phyloP scores from a whole-genome alignment of 148 eudicot genomes.

The Hydrangea macrophylla region DNA sequence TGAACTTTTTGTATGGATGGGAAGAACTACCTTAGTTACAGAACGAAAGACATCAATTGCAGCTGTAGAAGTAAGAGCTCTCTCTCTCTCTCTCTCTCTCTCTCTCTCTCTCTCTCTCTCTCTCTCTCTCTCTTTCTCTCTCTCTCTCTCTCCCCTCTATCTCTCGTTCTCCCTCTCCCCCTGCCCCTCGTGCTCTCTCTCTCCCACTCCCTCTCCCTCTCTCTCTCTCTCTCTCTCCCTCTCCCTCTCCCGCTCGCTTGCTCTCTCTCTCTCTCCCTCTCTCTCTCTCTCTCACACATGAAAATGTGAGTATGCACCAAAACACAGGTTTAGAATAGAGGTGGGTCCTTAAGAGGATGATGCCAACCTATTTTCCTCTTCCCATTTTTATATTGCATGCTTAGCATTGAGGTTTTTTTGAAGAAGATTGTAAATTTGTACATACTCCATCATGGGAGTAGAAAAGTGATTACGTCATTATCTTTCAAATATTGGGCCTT shows the following conservation, averaged over 20 bases:
- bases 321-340: too few relatives aligned
- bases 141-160: too few relatives aligned
- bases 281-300: neutral
- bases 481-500: neutral
- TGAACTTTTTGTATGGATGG: conserved; percentile 74
- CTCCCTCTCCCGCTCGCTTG: neutral
- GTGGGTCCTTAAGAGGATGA: too few relatives aligned
- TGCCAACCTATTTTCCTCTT: too few relatives aligned
- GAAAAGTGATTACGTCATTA: neutral
- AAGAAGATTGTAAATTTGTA: neutral
- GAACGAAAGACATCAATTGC: conserved; percentile 55
- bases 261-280: neutral
- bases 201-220: neutral
- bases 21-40: conserved; percentile 54
- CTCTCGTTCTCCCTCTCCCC: neutral
- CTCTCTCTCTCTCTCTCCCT: neutral
- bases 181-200: too few relatives aligned
- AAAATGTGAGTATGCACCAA: neutral
- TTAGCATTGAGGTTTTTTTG: neutral
- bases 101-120: neutral
- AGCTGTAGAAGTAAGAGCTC: conserved; percentile 52
- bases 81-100: neutral
- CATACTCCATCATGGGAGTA: neutral
- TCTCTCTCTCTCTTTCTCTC: neutral
- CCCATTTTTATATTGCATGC: neutral